phyloP scores from a whole-genome alignment of 768 basidiomycete genomes.

The Cyclocybe cylindracea region DNA sequence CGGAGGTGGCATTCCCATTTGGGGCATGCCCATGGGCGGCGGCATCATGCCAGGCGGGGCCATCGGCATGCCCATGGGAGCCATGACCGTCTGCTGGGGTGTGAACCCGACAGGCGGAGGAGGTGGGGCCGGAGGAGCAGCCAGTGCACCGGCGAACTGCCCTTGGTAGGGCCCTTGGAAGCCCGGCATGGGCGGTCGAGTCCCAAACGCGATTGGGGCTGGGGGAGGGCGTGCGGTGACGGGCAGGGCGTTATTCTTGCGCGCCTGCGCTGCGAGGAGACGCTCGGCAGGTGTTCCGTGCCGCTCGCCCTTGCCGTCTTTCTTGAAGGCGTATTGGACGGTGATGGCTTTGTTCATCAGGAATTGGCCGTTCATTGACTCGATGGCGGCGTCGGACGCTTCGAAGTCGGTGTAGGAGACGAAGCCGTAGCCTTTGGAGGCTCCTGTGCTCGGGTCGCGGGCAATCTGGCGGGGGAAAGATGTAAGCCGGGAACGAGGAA shows the following conservation, averaged over 20 bases:
- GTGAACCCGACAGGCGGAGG: conserved; percentile 51
- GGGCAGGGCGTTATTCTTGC: conserved; percentile 91
- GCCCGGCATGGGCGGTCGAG: conserved; percentile 65
- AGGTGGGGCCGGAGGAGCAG: conserved; percentile 78
- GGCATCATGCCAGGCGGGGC: conserved; percentile 20
- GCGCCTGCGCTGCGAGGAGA: conserved; percentile 90
- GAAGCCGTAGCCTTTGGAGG: conserved; percentile 97
- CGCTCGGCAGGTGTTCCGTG: conserved; percentile 98
- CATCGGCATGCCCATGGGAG: conserved; percentile 48
- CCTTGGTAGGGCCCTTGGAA: conserved; percentile 83
- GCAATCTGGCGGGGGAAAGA: conserved; percentile 65
- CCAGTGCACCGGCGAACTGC: conserved; percentile 90
- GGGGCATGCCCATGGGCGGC: conserved; percentile 31
- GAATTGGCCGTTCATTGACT: conserved; percentile 97
- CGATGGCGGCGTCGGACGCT: conserved; percentile 92
- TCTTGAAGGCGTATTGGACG: conserved; percentile 99
- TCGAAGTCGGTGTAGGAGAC: conserved; percentile 98
- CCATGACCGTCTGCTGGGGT: conserved; percentile 68
- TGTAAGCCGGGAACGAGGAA: background rate
- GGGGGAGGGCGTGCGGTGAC: conserved; percentile 75
- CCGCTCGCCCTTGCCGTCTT: conserved; percentile 97
- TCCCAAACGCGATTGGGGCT: conserved; percentile 71
- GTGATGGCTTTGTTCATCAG: conserved; percentile 98
- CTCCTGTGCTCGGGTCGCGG: conserved; percentile 80
- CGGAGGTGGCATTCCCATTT: conserved; percentile 31